A percentile compares a stretch with the other conserved stretches of the same genome.
These are phyloP conservation scores for Botryotinia calthae DNA, from an alignment of 2,329 filamentous ascomycete genomes.

Conservation along the genomic window DNA sequence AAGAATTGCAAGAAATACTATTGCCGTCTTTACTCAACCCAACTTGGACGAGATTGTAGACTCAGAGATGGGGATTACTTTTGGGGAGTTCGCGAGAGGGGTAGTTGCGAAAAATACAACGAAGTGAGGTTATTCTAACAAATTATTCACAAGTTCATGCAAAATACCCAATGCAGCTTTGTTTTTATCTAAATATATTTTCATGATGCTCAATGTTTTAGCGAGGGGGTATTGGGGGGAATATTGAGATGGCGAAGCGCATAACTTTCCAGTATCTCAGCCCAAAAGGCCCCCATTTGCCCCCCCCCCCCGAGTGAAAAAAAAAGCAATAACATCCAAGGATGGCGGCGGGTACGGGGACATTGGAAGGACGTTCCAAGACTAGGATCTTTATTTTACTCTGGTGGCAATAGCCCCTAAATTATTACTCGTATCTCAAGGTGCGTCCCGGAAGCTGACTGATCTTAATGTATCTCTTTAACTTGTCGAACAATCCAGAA, in stretches of 20 bases:
- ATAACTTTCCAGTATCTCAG: not conserved
- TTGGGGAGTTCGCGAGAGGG: constrained; percentile 67
- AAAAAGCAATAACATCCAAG: not conserved
- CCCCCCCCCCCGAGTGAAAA: not conserved
- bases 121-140: constrained; percentile 26
- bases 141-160: not conserved
- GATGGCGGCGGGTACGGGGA: not conserved
- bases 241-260: not conserved
- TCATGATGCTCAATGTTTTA: not conserved
- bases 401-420: not conserved
- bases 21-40: constrained; percentile 96
- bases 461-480: not conserved
- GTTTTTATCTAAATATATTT: not conserved
- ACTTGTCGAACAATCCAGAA: constrained; percentile 1
- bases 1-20: constrained; percentile 74
- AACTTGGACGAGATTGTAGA: constrained; percentile 82
- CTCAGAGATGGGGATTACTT: constrained; percentile 61
- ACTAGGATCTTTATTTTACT: not conserved
- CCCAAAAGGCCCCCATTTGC: not conserved
- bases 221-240: constrained; percentile 5
- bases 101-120: constrained; percentile 40
- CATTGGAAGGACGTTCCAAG: not conserved
- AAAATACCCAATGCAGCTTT: not conserved
- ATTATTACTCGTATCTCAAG: not conserved
- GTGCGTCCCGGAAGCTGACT: not conserved